Evolutionary conservation across 371 early-diverging fungal genomes (phyloP).

Genomic region (Mortierella polycephala): DNA sequence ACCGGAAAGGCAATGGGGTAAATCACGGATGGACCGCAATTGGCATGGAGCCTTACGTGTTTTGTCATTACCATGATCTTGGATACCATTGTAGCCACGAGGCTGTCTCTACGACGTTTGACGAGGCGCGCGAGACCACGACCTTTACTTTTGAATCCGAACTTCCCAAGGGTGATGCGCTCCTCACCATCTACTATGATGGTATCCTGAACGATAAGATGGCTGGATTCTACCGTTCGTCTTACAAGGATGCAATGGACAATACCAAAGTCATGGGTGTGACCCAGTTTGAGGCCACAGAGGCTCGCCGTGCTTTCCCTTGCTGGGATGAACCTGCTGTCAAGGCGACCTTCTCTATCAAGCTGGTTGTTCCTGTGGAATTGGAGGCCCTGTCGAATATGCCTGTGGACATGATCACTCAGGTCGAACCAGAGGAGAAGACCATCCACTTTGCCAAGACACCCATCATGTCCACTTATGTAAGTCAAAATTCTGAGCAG

Average conservation of each 20-base stretch:
- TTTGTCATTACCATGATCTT: no score
- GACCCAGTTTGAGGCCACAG: slow-evolving; percentile 95
- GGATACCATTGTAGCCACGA: slow-evolving; percentile 39
- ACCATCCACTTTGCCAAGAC: slow-evolving; percentile 77
- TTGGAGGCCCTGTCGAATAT: slow-evolving; percentile 89
- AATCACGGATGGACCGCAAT: no score
- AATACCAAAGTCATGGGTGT: slow-evolving; percentile 78
- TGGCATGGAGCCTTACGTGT: slow-evolving; percentile 23
- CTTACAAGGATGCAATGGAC: slow-evolving; percentile 74
- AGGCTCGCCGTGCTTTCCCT: slow-evolving; percentile 90
- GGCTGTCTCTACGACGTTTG: slow-evolving; percentile 60
- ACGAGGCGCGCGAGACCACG: slow-evolving; percentile 69
- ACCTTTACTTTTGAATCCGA: slow-evolving; percentile 66
- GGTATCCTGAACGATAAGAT: slow-evolving; percentile 85
- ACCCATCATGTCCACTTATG: slow-evolving; percentile 92
- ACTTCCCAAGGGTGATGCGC: slow-evolving; percentile 64
- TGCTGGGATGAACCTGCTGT: slow-evolving; percentile 93
- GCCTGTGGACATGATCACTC: slow-evolving; percentile 64
- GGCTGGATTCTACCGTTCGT: slow-evolving; percentile 88
- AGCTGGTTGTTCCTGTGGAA: slow-evolving; percentile 73
- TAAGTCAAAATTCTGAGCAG: slow-evolving; percentile 22
- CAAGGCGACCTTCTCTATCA: slow-evolving; percentile 91
- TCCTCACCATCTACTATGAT: slow-evolving; percentile 69
- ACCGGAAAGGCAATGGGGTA: neutral
- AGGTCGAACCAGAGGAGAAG: slow-evolving; percentile 40